Percentiles rank a stretch among this genome's conserved stretches.
phyloP scores from a whole-genome alignment of 208 protist species.

The Leishmania arabica region DNA sequence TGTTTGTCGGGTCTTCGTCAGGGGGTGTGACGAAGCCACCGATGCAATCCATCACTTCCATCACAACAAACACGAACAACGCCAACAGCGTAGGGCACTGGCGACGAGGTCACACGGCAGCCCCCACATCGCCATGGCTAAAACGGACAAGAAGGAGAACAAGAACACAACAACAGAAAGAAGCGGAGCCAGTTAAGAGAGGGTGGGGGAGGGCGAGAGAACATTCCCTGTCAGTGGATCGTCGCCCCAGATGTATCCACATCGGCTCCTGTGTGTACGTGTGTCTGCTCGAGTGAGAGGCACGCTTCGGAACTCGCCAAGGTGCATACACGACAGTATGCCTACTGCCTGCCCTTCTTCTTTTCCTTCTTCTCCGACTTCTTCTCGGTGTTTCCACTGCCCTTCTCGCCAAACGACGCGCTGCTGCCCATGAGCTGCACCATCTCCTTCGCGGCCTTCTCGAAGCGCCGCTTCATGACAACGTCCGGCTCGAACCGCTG shows the following conservation, averaged over 20 bases:
- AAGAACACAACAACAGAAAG: neutral
- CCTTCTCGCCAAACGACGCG: conserved; percentile 10
- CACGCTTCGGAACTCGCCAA: neutral
- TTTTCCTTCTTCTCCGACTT: conserved; percentile 83
- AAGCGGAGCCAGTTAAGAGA: neutral
- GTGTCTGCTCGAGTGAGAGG: neutral
- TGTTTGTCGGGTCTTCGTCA: neutral
- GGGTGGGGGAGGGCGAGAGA: neutral
- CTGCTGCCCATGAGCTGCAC: conserved; percentile 52
- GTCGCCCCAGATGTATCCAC: neutral
- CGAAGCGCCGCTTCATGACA: conserved; percentile 67
- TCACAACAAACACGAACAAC: neutral
- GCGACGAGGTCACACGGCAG: neutral
- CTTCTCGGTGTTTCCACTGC: conserved; percentile 32
- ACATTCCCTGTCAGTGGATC: neutral
- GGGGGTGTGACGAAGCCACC: neutral
- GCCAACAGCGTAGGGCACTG: neutral
- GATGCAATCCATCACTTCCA: neutral
- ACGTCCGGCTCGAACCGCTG: conserved; percentile 83
- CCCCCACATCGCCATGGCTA: neutral
- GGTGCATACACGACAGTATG: neutral
- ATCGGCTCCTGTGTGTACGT: neutral
- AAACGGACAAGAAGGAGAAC: neutral
- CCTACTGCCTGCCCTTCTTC: conserved; percentile 42
- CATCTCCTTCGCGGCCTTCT: conserved; percentile 86